phyloP scores from a whole-genome alignment of 129 eudicot genomes.

The Artemisia annua region DNA sequence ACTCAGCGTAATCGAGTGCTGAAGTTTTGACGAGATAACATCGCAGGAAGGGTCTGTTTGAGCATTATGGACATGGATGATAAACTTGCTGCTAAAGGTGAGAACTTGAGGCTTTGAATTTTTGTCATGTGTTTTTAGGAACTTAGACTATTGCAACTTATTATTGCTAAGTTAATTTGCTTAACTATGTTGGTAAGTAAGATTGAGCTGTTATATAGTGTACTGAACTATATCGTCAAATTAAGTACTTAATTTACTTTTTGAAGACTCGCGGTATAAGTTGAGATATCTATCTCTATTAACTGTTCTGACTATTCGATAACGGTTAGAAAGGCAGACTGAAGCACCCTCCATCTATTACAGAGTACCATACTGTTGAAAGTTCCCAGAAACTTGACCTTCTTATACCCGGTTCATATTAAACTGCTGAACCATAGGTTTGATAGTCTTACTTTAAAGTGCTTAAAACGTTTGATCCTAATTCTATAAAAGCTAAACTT shows the following conservation, averaged over 20 bases:
- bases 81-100: slow-evolving; percentile 44
- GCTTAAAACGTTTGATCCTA: not conserved
- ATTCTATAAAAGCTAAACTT: too few species aligned
- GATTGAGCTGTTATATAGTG: slow-evolving; percentile 9
- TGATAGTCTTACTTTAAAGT: not conserved
- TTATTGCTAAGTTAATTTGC: not conserved
- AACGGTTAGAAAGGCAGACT: not conserved
- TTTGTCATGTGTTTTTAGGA: slow-evolving; percentile 3
- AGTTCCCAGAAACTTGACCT: slow-evolving; percentile 13
- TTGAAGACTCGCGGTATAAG: slow-evolving; percentile 1
- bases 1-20: slow-evolving; percentile 18
- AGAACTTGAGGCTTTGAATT: slow-evolving; percentile 1
- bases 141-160: not conserved
- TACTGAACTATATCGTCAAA: slow-evolving; percentile 7
- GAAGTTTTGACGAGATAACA: slow-evolving; percentile 26
- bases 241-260: slow-evolving; percentile 2
- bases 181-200: not conserved
- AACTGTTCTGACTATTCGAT: slow-evolving; percentile 7
- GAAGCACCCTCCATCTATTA: not conserved
- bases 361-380: not conserved
- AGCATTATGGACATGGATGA: slow-evolving; percentile 51
- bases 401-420: slow-evolving; percentile 2
- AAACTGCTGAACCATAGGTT: slow-evolving; percentile 7
- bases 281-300: slow-evolving; percentile 8
- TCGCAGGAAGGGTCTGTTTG: slow-evolving; percentile 37